Conservation (phyloP, 441 rosid genomes). For the Erysimum cheiri region DNA sequence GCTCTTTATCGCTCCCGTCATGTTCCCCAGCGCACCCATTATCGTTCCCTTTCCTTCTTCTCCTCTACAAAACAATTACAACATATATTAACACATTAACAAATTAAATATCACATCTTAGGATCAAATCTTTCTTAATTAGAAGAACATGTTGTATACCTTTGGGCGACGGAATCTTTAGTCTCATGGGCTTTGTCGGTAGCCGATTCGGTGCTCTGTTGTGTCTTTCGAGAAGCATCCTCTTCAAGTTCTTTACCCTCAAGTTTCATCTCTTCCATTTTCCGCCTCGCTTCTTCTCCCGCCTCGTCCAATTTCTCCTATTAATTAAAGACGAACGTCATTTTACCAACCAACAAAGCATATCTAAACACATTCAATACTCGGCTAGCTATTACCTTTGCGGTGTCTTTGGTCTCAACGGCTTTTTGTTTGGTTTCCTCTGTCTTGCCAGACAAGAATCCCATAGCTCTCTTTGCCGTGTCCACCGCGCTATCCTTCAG, state of each 20-base stretch:
- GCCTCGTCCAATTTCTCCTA: conserved; percentile 58
- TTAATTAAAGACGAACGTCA: background rate
- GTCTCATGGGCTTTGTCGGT: conserved; percentile 23
- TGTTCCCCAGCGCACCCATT: conserved; percentile 41
- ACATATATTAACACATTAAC: background rate
- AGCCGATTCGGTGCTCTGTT: conserved; percentile 4
- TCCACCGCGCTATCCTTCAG: conserved; percentile 62
- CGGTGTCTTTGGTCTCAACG: conserved; percentile 46
- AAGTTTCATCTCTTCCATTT: conserved; percentile 58
- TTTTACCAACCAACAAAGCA: background rate
- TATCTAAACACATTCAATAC: background rate
- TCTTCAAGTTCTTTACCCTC: conserved; percentile 44
- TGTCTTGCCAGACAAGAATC: conserved; percentile 57
- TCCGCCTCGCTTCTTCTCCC: conserved; percentile 54
- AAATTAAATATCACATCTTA: background rate
- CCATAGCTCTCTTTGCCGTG: conserved; percentile 65
- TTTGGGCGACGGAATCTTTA: conserved; percentile 28
- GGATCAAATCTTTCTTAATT: background rate
- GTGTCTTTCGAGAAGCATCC: conserved; percentile 30
- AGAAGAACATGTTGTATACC: background rate
- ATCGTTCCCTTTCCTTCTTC: conserved; percentile 42
- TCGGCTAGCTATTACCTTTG: conserved; percentile 21
- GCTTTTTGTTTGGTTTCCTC: conserved; percentile 63
- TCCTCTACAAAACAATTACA: conserved; percentile 37
- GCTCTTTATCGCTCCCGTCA: conserved; percentile 48